Conservation (phyloP, 2,329 filamentous ascomycete genomes). For the Trichoderma breve region DNA sequence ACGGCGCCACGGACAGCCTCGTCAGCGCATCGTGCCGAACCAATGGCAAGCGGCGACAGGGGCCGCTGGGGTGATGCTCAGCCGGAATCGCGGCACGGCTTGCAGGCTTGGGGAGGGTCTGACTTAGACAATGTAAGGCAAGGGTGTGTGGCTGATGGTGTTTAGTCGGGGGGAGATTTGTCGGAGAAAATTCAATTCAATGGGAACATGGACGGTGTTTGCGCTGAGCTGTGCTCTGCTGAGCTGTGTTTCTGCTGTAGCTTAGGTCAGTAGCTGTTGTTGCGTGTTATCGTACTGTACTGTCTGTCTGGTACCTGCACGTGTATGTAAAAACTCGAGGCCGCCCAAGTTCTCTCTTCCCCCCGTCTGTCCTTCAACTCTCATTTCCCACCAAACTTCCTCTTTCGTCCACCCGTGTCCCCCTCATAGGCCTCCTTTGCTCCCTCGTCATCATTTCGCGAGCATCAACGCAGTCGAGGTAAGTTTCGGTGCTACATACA, state of each 20-base stretch:
- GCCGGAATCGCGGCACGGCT: slow-evolving; percentile 8
- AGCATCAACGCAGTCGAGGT: background rate
- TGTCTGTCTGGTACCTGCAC: background rate
- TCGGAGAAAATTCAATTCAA: background rate
- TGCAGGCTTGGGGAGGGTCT: background rate
- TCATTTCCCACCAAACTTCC: slow-evolving; percentile 11
- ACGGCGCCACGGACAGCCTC: slow-evolving; percentile 9
- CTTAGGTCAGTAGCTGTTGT: background rate
- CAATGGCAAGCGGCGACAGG: slow-evolving; percentile 1
- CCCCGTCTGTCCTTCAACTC: background rate
- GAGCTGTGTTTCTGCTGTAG: background rate
- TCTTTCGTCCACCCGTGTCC: background rate
- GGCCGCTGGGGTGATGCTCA: background rate
- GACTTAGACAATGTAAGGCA: background rate
- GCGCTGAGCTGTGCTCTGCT: background rate
- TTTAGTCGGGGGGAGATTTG: background rate
- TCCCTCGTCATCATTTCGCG: background rate
- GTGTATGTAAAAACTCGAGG: background rate
- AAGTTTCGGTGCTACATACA: background rate
- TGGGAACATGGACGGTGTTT: background rate
- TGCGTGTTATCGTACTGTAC: background rate
- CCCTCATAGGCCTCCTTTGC: background rate
- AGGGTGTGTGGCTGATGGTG: background rate
- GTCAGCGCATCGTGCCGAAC: slow-evolving; percentile 18
- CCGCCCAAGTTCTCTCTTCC: background rate